Evolutionary conservation across 163 green algal species (phyloP).

Genomic region (Scenedesmus sp.): DNA sequence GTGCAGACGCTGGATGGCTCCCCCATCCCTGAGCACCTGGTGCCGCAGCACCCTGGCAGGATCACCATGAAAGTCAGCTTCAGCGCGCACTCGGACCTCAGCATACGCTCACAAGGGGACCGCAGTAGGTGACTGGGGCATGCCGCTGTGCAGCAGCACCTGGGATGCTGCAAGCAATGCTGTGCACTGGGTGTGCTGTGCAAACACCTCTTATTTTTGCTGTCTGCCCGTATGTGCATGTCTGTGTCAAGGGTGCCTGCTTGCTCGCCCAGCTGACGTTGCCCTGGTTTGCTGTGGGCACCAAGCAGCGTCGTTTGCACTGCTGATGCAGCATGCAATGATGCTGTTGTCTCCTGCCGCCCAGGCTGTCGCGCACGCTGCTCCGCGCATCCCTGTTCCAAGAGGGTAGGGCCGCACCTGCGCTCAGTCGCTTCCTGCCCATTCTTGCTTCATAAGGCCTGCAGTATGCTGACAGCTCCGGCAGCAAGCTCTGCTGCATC

Average conservation of each 20-base stretch:
- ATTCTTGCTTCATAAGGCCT: too few relatives aligned
- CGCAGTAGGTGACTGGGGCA: constrained; percentile 57
- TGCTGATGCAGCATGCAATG: not conserved
- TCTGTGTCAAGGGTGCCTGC: not conserved
- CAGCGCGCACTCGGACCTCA: constrained; percentile 76
- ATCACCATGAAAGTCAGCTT: constrained; percentile 78
- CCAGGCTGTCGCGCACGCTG: not conserved
- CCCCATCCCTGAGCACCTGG: constrained; percentile 73
- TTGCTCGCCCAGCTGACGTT: not conserved
- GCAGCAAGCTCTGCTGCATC: not conserved
- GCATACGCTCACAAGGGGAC: constrained; percentile 77
- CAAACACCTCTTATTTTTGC: not conserved
- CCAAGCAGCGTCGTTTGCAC: not conserved
- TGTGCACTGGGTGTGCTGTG: not conserved
- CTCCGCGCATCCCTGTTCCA: not conserved
- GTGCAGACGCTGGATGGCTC: constrained; percentile 67
- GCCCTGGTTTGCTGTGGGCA: not conserved
- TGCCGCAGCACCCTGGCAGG: constrained; percentile 67
- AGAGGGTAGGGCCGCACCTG: not conserved
- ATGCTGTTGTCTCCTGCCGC: not conserved
- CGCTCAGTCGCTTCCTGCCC: not conserved
- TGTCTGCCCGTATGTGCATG: not conserved
- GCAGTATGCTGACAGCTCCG: not conserved
- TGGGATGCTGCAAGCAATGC: not conserved
- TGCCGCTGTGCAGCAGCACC: not conserved